phyloP scores from a whole-genome alignment of 305 asterid species.

The Fraxinus platypoda region DNA sequence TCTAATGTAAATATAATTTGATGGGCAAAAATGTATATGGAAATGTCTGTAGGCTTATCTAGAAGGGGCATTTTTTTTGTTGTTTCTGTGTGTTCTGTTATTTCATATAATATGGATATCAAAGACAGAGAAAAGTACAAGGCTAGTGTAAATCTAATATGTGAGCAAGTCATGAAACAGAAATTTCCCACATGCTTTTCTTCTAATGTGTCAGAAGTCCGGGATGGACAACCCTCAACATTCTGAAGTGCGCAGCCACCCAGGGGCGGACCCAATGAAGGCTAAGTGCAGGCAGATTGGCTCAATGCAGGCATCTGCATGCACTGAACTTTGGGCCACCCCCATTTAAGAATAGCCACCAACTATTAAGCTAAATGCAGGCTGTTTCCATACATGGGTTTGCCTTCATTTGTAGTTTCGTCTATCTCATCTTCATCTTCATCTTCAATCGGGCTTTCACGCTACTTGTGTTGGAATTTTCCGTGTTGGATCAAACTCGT shows the following conservation, averaged over 20 bases:
- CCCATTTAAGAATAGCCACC: too few species aligned
- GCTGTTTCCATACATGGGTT: too few species aligned
- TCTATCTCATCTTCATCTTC: too few species aligned
- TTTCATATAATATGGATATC: background rate
- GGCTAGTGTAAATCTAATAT: background rate
- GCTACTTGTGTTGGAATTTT: too few species aligned
- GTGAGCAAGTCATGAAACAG: background rate
- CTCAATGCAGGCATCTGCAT: too few species aligned
- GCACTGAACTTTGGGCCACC: too few species aligned
- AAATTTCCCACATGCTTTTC: background rate
- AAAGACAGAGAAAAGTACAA: background rate
- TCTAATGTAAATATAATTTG: background rate
- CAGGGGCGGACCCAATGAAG: background rate
- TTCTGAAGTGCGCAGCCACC: background rate
- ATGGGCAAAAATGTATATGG: background rate
- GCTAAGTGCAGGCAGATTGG: too few species aligned
- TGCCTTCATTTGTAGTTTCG: too few species aligned
- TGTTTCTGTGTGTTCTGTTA: background rate
- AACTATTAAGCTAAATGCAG: too few species aligned
- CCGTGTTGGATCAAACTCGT: too few species aligned
- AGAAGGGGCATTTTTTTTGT: background rate
- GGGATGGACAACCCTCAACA: background rate
- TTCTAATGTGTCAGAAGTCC: background rate
- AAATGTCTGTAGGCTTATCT: background rate
- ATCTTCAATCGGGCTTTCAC: too few species aligned